Conservation (phyloP, 192 early-diverging fungal genomes). For the Helicostylum pulchrum region DNA sequence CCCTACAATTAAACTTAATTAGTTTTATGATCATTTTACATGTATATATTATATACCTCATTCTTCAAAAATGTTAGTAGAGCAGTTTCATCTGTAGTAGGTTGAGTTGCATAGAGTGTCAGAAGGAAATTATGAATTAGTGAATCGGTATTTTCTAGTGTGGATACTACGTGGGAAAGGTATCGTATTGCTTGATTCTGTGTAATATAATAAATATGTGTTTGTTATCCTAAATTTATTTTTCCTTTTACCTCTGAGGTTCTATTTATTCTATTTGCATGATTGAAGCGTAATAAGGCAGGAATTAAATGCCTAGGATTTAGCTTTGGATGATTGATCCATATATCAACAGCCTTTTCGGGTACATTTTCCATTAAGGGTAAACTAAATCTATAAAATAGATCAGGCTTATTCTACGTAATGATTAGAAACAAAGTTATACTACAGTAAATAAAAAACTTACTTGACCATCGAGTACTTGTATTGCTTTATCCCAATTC, state of each 20-base stretch:
- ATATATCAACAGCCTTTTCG: constrained; percentile 75
- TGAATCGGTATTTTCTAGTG: constrained; percentile 76
- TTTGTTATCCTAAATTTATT: neutral
- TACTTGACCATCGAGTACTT: constrained; percentile 75
- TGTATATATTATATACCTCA: constrained; percentile 42
- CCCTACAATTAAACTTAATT: constrained; percentile 43
- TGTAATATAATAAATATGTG: neutral
- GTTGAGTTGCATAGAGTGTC: constrained; percentile 66
- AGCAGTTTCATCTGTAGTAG: constrained; percentile 62
- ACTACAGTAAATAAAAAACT: neutral
- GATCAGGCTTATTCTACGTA: constrained; percentile 59
- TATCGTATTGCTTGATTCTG: constrained; percentile 89
- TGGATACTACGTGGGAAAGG: constrained; percentile 75
- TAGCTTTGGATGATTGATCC: constrained; percentile 80
- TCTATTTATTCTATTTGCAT: constrained; percentile 31
- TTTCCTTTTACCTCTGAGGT: constrained; percentile 21
- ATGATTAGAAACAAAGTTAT: neutral
- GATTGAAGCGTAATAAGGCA: constrained; percentile 78
- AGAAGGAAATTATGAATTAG: constrained; percentile 93
- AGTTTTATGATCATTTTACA: neutral
- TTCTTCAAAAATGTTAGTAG: constrained; percentile 74
- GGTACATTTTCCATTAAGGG: constrained; percentile 81
- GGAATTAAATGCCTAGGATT: constrained; percentile 84
- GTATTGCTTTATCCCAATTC: constrained; percentile 71
- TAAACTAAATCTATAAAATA: constrained; percentile 86